Base-by-base conservation (phyloP, 371 early-diverging fungal genomes). In the Mucor velutinosus region DNA sequence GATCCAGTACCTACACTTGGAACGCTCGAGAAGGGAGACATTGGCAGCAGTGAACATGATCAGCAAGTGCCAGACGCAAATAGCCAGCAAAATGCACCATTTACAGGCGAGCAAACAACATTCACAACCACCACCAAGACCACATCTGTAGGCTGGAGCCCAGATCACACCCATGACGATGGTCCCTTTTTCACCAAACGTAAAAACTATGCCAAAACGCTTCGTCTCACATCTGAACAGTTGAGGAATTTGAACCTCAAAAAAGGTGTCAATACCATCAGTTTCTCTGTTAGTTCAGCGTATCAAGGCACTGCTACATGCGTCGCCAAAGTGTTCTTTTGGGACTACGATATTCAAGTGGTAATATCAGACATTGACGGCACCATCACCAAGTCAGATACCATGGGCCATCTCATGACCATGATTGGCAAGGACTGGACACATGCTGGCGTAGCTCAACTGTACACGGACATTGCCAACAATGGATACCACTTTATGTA, bases 391-490 rank as follows among this genome's bases (percentile, higher is more conserved):
- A 99, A 99, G 76, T 95, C 97, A 4, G 99, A 99, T 76, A 94
- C 95, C 0, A 81, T 97, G 51, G 99, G 99, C 4, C 99, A 99
- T 72, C 83, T 99, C 10, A 98, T 97, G 77, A 95, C 95, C 32
- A 94, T 97, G 92, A 96, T 99, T 43, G 99, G 99, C 33, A 94
- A 91, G 76, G 99, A 99, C 80, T 99, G 99, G 99, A 99, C 99
- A 4, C 99, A 99, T 76, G 76, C 85, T 11, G 99, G 99, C 10
- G 95, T 99, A 5, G 99, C 99, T 55, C 93, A 93, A 65, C 85
- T 99, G 39, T 99, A 95, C 81, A 94, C 96, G 8, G 95, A 94
- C 74, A 97, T 99, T 66, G 78, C 72, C 29, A 94, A 91, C 61
- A 99, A 99, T 78, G 99, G 98, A 1, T 99, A 99, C 76, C 91